These are phyloP conservation scores for Sporobolus alterniflorus DNA, from an alignment of 202 grass and related monocot species.

Conservation along the genomic window DNA sequence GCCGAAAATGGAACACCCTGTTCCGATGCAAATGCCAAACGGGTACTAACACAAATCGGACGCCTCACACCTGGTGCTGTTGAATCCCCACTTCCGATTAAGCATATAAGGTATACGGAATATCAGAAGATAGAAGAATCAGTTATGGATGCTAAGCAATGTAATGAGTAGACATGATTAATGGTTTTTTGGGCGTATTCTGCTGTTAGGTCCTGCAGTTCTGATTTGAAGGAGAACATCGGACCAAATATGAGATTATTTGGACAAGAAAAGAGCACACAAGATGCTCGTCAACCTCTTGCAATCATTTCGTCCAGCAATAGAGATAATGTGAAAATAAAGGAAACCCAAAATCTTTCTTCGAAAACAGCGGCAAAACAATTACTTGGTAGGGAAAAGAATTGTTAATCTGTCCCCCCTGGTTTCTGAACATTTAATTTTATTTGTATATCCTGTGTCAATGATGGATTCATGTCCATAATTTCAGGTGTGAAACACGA, in stretches of 20 bases:
- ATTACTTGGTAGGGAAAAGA: conserved; percentile 20
- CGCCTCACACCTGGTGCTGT: conserved; percentile 34
- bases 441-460: background rate
- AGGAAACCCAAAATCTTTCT: conserved; percentile 25
- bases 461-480: conserved; percentile 32
- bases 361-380: conserved; percentile 11
- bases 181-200: background rate
- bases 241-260: conserved; percentile 36
- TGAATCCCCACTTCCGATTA: conserved; percentile 53
- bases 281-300: conserved; percentile 59
- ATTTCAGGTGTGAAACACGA: conserved; percentile 54
- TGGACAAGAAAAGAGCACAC: conserved; percentile 38
- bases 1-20: conserved; percentile 66
- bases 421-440: conserved; percentile 11
- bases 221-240: conserved; percentile 56
- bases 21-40: conserved; percentile 65
- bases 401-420: conserved; percentile 16
- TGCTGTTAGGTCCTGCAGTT: conserved; percentile 32
- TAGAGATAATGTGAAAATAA: conserved; percentile 25
- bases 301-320: conserved; percentile 44
- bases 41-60: conserved; percentile 52
- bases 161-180: background rate
- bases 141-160: background rate
- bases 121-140: background rate
- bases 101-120: conserved; percentile 70